A percentile compares a stretch with the other conserved stretches of the same genome.
These are phyloP conservation scores for Coemansia sp. DNA, from an alignment of 192 early-diverging fungal species.

Conservation along the genomic window DNA sequence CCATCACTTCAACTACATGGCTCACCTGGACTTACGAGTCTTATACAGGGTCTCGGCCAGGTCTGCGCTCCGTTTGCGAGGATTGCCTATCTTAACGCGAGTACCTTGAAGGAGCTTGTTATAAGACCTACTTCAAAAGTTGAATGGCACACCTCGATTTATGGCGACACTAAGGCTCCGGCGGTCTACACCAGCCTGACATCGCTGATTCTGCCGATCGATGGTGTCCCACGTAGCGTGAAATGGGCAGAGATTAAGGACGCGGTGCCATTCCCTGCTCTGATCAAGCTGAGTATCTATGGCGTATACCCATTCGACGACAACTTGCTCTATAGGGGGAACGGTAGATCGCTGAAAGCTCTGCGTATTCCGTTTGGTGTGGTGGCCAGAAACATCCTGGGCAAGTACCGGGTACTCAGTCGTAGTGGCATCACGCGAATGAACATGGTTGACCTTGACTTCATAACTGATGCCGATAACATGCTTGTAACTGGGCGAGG, in stretches of 20 bases:
- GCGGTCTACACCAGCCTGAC: not conserved
- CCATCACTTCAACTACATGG: not conserved
- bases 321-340: not conserved
- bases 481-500: not conserved
- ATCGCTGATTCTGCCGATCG: not conserved
- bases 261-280: not conserved
- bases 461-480: not conserved
- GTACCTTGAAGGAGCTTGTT: not conserved
- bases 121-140: not conserved
- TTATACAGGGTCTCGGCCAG: not conserved
- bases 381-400: not conserved
- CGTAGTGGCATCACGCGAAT: not conserved
- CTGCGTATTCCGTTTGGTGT: not conserved
- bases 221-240: too few species aligned
- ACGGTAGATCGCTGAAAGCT: not conserved
- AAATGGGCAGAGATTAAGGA: not conserved
- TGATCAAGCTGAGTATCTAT: not conserved
- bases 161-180: not conserved
- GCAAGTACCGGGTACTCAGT: not conserved
- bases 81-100: constrained; percentile 6
- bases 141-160: not conserved
- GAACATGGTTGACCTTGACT: not conserved
- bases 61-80: not conserved
- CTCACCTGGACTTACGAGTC: not conserved
- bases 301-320: not conserved